Conservation (phyloP, 495 filamentous ascomycete species). For the Penicillium cinerascens region DNA sequence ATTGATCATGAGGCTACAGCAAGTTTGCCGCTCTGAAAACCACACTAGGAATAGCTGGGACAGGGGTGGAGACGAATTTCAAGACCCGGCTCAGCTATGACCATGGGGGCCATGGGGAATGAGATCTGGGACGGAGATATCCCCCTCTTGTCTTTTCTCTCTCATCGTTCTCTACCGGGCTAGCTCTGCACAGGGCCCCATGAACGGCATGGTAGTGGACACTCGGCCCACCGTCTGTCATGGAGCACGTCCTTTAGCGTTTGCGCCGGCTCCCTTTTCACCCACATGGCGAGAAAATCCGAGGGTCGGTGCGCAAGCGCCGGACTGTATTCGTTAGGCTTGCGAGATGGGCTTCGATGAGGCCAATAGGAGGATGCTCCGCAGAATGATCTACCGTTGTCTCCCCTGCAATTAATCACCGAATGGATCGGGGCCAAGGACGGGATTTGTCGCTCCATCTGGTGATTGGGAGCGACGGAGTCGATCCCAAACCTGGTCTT, state of each 20-base stretch:
- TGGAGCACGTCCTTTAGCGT: conserved; percentile 8
- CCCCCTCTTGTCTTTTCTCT: no score
- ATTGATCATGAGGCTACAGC: neutral
- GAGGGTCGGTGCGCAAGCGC: conserved; percentile 11
- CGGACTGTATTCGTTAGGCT: neutral
- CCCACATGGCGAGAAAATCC: conserved; percentile 17
- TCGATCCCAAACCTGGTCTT: conserved; percentile 1
- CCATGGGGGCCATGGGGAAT: conserved; percentile 6
- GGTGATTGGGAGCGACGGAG: conserved; percentile 6
- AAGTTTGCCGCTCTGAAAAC: conserved; percentile 8
- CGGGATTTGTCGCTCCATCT: neutral
- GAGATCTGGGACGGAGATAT: conserved; percentile 16
- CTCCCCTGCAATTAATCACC: no score
- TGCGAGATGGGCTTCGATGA: neutral
- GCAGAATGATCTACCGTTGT: neutral
- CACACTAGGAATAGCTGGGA: conserved; percentile 8
- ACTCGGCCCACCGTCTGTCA: conserved; percentile 13
- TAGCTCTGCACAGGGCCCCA: no score
- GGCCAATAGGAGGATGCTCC: neutral
- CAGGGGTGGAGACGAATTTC: conserved; percentile 8
- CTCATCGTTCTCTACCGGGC: no score
- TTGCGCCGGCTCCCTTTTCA: conserved; percentile 17
- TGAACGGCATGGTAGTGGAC: neutral
- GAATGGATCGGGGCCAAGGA: neutral
- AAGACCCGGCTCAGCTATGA: conserved; percentile 7